A percentile compares a stretch with the other conserved stretches of the same genome.
These are phyloP conservation scores for Colletotrichum eleusines DNA, from an alignment of 2,329 filamentous ascomycete genomes.

Conservation along the genomic window DNA sequence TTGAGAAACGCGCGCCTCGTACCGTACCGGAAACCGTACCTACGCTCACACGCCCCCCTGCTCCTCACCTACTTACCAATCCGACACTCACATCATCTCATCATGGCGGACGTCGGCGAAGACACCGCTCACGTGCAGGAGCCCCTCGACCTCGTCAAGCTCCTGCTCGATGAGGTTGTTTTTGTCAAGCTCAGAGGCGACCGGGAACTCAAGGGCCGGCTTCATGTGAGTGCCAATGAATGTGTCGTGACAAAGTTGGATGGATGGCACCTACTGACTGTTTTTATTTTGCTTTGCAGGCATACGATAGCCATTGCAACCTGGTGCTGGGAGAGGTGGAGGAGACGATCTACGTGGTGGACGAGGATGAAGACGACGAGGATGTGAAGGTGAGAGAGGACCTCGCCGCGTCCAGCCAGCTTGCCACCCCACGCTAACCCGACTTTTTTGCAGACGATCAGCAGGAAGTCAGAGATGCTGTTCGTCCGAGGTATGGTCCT, in stretches of 20 bases:
- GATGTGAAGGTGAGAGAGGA: conserved; percentile 74
- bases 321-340: conserved; percentile 95
- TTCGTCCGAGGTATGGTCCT: conserved; percentile 89
- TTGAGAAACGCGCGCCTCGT: conserved; percentile 12
- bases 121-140: conserved; percentile 81
- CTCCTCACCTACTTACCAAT: conserved; percentile 3
- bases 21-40: no score
- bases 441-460: conserved; percentile 75
- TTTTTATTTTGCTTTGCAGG: conserved; percentile 63
- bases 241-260: conserved; percentile 36
- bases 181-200: conserved; percentile 98
- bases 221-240: conserved; percentile 79
- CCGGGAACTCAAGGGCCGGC: conserved; percentile 91
- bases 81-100: conserved; percentile 41
- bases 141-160: conserved; percentile 93
- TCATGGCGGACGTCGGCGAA: conserved; percentile 88
- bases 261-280: conserved; percentile 22
- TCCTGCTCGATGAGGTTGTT: conserved; percentile 94
- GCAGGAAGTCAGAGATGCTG: conserved; percentile 98
- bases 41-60: not conserved
- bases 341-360: conserved; percentile 94
- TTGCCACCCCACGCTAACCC: conserved; percentile 4
- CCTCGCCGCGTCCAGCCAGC: not conserved
- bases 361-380: conserved; percentile 87
- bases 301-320: conserved; percentile 99